These are phyloP conservation scores for Zoysia pacifica DNA, from an alignment of 176 grass and related monocot species.

Conservation along the genomic window DNA sequence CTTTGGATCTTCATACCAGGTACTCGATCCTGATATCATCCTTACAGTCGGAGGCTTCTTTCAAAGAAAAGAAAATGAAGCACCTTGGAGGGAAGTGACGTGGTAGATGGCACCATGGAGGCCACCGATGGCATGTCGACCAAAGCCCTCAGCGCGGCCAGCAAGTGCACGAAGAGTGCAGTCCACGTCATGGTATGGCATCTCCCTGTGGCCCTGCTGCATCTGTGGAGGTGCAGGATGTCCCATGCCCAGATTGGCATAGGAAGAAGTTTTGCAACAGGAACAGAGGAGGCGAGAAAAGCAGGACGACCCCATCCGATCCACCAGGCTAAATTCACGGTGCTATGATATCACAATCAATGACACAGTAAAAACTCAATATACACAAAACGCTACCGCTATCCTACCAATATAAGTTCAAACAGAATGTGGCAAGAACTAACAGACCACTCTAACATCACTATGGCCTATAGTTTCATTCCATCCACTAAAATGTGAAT, in stretches of 20 bases:
- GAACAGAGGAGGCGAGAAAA: no score
- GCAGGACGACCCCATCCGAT: no score
- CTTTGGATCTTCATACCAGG: background rate
- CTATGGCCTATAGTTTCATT: background rate
- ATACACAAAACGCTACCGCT: background rate
- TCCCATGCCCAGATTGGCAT: no score
- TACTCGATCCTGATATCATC: no score
- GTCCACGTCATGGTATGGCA: background rate
- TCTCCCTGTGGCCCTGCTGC: background rate
- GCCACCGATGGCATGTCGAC: constrained; percentile 50
- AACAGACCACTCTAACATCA: background rate
- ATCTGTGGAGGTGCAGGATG: no score
- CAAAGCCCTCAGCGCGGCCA: constrained; percentile 61
- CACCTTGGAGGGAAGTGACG: constrained; percentile 58
- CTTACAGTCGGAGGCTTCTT: no score
- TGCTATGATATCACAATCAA: no score
- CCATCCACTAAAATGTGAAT: background rate
- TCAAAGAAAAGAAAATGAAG: no score
- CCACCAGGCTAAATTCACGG: no score
- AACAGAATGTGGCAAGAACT: background rate
- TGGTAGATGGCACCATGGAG: constrained; percentile 57
- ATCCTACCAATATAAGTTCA: background rate
- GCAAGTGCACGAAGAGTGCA: background rate
- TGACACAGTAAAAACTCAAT: background rate
- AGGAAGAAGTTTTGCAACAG: no score